These are phyloP conservation scores for Sclerotinia spermophila DNA, from an alignment of 2,329 filamentous ascomycete genomes.

Conservation along the genomic window DNA sequence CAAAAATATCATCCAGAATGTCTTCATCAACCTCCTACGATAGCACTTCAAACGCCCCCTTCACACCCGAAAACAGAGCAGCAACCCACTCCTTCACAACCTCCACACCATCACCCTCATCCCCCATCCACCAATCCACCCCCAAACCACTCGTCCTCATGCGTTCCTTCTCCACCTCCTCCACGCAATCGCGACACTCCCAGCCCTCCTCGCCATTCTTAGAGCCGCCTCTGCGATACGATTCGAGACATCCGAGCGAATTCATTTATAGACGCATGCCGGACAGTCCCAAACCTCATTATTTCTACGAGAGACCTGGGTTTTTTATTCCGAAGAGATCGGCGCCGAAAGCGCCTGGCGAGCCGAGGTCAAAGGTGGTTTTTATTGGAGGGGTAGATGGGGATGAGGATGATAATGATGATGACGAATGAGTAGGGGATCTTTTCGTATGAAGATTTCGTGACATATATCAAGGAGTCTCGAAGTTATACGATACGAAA, in stretches of 20 bases:
- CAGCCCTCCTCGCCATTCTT: background rate
- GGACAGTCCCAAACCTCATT: slow-evolving; percentile 5
- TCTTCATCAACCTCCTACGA: background rate
- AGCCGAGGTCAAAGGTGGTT: background rate
- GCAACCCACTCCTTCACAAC: background rate
- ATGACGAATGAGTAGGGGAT: background rate
- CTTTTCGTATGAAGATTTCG: no score
- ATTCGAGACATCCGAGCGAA: background rate
- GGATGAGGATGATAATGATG: background rate
- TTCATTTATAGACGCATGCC: background rate
- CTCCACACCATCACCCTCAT: background rate
- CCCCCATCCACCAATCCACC: background rate
- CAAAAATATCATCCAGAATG: background rate
- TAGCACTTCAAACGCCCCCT: background rate
- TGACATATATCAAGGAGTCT: background rate
- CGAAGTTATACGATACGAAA: background rate
- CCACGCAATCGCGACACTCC: background rate
- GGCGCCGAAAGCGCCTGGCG: background rate
- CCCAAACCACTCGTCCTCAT: background rate
- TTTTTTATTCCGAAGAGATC: background rate
- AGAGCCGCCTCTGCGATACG: background rate
- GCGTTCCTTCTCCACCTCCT: background rate
- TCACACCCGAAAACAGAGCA: background rate
- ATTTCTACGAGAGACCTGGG: slow-evolving; percentile 4
- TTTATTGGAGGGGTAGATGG: background rate